Evolutionary conservation across 345 rosid species (phyloP), one percentile per base, ranked within the genome.

Genomic region (Turnera subulata): DNA sequence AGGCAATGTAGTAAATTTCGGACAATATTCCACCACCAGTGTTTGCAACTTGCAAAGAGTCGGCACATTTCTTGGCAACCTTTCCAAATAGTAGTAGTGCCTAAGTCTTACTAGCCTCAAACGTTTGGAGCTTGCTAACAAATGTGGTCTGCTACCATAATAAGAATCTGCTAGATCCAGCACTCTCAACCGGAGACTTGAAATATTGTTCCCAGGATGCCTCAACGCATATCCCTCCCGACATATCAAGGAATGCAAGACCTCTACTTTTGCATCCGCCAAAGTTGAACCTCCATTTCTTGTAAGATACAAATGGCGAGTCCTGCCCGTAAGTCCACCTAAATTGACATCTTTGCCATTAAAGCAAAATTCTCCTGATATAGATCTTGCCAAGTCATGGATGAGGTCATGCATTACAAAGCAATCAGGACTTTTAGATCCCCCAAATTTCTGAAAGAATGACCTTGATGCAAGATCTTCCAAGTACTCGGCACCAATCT

Each of bases 331-430:
- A 5, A 16, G 6, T 19, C 0, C 15, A 35, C 18, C 6, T 14
- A 35, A 26, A 26, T 50, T 50, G 15, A 12, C 53, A 5, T 49
- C 53, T 6, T 21, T 15, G 8, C 8, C 8, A 23, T 15, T 49
- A 29, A 21, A 49, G 53, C 53, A 49, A 23, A 49, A 49, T 9
- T 63, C 60, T 21, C 59, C 44, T 7, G 63, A 56, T 17, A 72
- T 73, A 70, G 32, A 73, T 24, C 64, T 65, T 66, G 78, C 60
- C 6, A 77, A 60, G 49, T 73, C 82, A 21, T 33, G 60, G 46
- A 77, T 37, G 55, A 66, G 70, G 35, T 77, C 78, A 59, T 73
- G 81, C 81, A 69, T 77, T 0, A 63, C 38, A 14, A 68, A 75
- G n/a, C 6, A 25, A 6, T 15, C 14, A 0, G n/a, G n/a, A n/a